Percentiles rank a stretch among this genome's conserved stretches.
These are phyloP conservation scores for Veloporphyrellus conicus DNA, from an alignment of 1,284 basidiomycete species.

Conservation along the genomic window DNA sequence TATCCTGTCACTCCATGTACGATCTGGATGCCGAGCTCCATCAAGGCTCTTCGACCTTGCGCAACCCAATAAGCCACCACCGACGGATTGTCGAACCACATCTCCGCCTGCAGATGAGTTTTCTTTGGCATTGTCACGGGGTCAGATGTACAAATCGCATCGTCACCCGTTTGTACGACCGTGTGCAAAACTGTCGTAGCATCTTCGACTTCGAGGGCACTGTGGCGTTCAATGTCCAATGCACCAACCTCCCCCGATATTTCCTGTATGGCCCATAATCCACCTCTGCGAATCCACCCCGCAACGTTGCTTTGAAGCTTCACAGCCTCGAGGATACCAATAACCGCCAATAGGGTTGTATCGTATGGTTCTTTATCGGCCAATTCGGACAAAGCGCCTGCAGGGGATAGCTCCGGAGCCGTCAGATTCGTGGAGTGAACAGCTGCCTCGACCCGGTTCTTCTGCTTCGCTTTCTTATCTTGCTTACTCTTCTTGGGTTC, in stretches of 20 bases:
- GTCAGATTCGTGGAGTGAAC: background rate
- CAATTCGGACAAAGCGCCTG: background rate
- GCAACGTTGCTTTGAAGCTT: slow-evolving; percentile 62
- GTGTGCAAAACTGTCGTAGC: background rate
- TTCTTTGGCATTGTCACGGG: slow-evolving; percentile 3
- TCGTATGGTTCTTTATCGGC: slow-evolving; percentile 41
- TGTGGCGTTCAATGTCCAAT: background rate
- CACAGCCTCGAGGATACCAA: slow-evolving; percentile 63
- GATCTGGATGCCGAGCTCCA: slow-evolving; percentile 46
- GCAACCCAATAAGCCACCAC: slow-evolving; percentile 49
- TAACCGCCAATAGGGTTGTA: slow-evolving; percentile 60
- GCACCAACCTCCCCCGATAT: slow-evolving; percentile 1
- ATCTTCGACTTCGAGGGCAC: background rate
- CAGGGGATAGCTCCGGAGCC: background rate
- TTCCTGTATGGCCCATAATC: slow-evolving; percentile 39
- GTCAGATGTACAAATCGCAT: slow-evolving; percentile 11
- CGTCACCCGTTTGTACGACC: slow-evolving; percentile 13
- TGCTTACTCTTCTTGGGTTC: slow-evolving; percentile 7
- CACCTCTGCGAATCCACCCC: slow-evolving; percentile 60
- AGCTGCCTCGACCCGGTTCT: background rate
- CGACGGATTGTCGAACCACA: slow-evolving; percentile 56
- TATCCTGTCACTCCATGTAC: slow-evolving; percentile 37
- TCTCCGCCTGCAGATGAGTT: slow-evolving; percentile 11
- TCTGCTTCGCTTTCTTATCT: slow-evolving; percentile 8
- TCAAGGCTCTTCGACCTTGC: slow-evolving; percentile 47